phyloP scores from a whole-genome alignment of 1,139 yeast species.

The Kodamaea alishanica region DNA sequence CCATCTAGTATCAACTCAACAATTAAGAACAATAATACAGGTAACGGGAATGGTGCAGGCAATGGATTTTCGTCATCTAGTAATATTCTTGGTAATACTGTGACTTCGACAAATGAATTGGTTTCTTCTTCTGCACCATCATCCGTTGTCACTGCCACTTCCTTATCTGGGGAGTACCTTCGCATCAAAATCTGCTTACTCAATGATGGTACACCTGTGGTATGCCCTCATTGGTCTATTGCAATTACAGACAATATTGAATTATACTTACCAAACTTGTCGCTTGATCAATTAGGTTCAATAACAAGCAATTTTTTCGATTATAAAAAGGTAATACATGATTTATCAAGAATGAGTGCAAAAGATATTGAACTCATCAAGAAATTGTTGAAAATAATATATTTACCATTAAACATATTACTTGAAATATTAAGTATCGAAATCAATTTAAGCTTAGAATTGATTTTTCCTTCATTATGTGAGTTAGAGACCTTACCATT shows the following conservation, averaged over 20 bases:
- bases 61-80: conserved; percentile 3
- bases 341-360: conserved; percentile 36
- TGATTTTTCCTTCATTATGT: conserved; percentile 72
- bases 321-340: conserved; percentile 40
- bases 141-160: conserved; percentile 88
- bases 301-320: conserved; percentile 43
- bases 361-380: conserved; percentile 37
- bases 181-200: conserved; percentile 68
- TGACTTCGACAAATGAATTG: conserved; percentile 18
- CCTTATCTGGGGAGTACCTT: conserved; percentile 77
- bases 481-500: conserved; percentile 57
- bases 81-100: conserved; percentile 12
- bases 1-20: conserved; percentile 22
- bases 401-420: conserved; percentile 62
- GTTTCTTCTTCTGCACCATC: conserved; percentile 31
- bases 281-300: conserved; percentile 40
- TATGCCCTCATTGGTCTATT: conserved; percentile 69
- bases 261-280: conserved; percentile 44
- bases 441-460: conserved; percentile 72
- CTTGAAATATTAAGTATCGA: conserved; percentile 52
- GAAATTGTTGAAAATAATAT: conserved; percentile 40
- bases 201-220: conserved; percentile 82
- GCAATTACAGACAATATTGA: conserved; percentile 56
- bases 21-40: conserved; percentile 7
- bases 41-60: conserved; percentile 5